Evolutionary conservation across 2,329 filamentous ascomycete species (phyloP).

Genomic region (Colletotrichum lupini): DNA sequence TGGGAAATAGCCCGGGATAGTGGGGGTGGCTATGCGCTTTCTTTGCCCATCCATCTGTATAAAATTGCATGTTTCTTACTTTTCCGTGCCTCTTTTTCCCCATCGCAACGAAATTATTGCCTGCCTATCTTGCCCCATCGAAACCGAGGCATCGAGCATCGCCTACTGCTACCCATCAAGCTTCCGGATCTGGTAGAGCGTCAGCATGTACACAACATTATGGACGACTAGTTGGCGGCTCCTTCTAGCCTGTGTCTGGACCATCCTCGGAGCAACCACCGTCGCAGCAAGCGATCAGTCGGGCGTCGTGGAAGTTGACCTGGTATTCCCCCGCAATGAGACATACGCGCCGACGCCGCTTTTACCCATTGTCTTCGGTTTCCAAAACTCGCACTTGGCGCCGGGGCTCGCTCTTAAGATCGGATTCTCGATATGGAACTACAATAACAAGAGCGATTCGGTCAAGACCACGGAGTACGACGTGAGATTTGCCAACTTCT

Average conservation of each 20-base stretch:
- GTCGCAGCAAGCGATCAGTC: background rate
- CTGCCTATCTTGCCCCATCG: background rate
- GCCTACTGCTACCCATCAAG: background rate
- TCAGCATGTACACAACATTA: background rate
- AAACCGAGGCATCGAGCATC: background rate
- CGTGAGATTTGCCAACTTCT: background rate
- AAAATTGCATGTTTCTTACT: background rate
- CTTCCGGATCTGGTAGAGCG: background rate
- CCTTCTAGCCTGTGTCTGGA: background rate
- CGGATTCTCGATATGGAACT: conserved; percentile 16
- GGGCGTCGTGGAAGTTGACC: conserved; percentile 40
- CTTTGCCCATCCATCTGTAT: background rate
- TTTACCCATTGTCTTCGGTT: conserved; percentile 44
- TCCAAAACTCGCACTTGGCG: conserved; percentile 40
- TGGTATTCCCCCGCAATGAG: conserved; percentile 46
- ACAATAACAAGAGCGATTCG: conserved; percentile 6
- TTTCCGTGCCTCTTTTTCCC: background rate
- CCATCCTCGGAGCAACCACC: background rate
- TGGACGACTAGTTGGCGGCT: background rate
- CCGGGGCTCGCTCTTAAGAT: conserved; percentile 29
- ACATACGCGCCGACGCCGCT: conserved; percentile 40
- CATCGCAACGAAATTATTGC: background rate
- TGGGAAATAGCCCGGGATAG: background rate
- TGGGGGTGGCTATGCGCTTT: background rate
- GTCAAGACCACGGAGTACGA: background rate